Percentiles rank a stretch among this genome's conserved stretches.
Conservation (phyloP, 805 yeast species). For the Monosporozyma aquatica region DNA sequence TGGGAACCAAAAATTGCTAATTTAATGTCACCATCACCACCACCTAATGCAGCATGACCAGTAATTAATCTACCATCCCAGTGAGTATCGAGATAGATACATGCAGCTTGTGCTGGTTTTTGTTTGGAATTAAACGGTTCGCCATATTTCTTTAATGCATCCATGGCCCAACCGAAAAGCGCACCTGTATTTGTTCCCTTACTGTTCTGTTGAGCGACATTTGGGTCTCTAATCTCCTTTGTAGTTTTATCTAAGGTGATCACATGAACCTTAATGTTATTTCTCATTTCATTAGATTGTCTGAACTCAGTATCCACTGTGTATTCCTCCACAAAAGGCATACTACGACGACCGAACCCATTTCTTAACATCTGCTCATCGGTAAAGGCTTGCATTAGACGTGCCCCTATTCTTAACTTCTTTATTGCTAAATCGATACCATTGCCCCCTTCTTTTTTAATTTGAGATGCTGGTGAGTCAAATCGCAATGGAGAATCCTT, state of each 20-base stretch:
- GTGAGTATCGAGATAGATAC: slow-evolving; percentile 72
- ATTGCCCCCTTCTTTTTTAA: slow-evolving; percentile 46
- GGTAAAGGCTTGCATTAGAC: slow-evolving; percentile 87
- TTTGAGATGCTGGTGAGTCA: slow-evolving; percentile 53
- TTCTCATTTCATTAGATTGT: slow-evolving; percentile 34
- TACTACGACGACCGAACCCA: slow-evolving; percentile 72
- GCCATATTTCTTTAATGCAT: slow-evolving; percentile 52
- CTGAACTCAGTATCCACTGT: slow-evolving; percentile 43
- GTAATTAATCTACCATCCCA: slow-evolving; percentile 60
- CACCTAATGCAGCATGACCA: slow-evolving; percentile 94
- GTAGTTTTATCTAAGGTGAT: slow-evolving; percentile 57
- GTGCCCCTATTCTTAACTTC: slow-evolving; percentile 71
- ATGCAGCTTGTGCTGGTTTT: slow-evolving; percentile 70
- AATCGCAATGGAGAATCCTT: slow-evolving; percentile 61
- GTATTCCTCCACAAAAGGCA: slow-evolving; percentile 64
- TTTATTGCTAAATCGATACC: slow-evolving; percentile 59
- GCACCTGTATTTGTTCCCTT: slow-evolving; percentile 68
- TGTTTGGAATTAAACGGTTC: slow-evolving; percentile 40
- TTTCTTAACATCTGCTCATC: slow-evolving; percentile 76
- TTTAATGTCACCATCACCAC: slow-evolving; percentile 60
- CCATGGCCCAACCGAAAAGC: slow-evolving; percentile 67
- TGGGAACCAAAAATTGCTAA: slow-evolving; percentile 93
- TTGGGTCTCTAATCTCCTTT: slow-evolving; percentile 63
- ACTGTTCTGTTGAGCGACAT: slow-evolving; percentile 79
- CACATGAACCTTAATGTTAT: slow-evolving; percentile 70